phyloP scores from a whole-genome alignment of 352 stramenopile genomes.

The Globisporangium alternatum region DNA sequence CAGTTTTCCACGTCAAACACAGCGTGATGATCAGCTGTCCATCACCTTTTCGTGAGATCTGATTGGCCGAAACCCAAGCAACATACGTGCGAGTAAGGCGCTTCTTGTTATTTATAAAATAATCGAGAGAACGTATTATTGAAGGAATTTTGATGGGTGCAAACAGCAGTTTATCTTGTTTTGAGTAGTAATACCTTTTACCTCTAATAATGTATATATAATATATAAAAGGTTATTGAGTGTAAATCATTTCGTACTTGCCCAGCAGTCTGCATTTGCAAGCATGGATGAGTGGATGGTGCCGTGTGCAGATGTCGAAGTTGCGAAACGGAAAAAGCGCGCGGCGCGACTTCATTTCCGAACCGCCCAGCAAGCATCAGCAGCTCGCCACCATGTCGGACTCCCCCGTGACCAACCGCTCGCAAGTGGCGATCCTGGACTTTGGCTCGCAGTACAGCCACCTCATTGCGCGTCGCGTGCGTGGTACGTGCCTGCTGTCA shows the following conservation, averaged over 20 bases:
- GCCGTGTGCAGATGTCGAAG: conserved; percentile 29
- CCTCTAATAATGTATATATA: too few species aligned
- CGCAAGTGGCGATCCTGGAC: conserved; percentile 98
- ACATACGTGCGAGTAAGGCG: too few species aligned
- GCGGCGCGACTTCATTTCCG: conserved; percentile 8
- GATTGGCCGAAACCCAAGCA: conserved; percentile 12
- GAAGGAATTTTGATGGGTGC: too few species aligned
- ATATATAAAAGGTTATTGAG: too few species aligned
- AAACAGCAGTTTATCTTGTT: too few species aligned
- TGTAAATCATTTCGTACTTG: too few species aligned
- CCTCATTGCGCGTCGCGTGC: conserved; percentile 97
- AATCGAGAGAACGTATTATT: too few species aligned
- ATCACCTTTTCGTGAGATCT: conserved; percentile 8
- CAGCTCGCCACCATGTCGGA: conserved; percentile 48
- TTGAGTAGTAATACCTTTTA: too few species aligned
- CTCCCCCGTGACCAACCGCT: conserved; percentile 86
- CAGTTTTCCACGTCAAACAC: conserved; percentile 1
- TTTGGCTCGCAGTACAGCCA: conserved; percentile 99
- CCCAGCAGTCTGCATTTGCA: too few species aligned
- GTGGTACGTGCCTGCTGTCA: conserved; percentile 41
- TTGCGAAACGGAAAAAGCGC: conserved; percentile 11
- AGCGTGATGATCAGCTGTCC: conserved; percentile 8
- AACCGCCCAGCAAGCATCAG: conserved; percentile 13
- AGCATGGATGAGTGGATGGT: background rate
- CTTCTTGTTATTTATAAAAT: too few species aligned